Conservation (phyloP, 257 asterid species). For the Gentiana straminea region DNA sequence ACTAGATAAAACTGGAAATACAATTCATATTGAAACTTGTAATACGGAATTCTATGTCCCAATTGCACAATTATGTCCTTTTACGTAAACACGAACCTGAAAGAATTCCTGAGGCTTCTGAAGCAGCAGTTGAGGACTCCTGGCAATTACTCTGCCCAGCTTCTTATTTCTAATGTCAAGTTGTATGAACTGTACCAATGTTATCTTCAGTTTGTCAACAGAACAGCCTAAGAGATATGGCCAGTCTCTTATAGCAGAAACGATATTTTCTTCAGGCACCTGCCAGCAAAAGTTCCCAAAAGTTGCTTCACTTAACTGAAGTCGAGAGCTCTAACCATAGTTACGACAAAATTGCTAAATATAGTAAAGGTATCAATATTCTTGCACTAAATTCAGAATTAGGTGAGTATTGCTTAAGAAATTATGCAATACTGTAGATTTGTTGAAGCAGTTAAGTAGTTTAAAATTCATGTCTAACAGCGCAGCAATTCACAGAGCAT, state of each 20-base stretch:
- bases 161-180: slow-evolving; percentile 46
- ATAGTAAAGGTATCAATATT: not conserved
- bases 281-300: slow-evolving; percentile 17
- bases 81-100: slow-evolving; percentile 42
- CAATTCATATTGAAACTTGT: not conserved
- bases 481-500: no score
- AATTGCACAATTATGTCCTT: not conserved
- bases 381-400: no score
- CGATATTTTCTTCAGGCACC: slow-evolving; percentile 57
- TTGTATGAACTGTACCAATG: slow-evolving; percentile 42
- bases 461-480: no score
- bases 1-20: no score
- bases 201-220: slow-evolving; percentile 47
- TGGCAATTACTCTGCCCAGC: slow-evolving; percentile 63
- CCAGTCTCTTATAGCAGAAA: slow-evolving; percentile 53
- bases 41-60: not conserved
- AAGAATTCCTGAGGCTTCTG: slow-evolving; percentile 68
- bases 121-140: slow-evolving; percentile 75
- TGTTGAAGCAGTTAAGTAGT: no score
- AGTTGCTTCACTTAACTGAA: not conserved
- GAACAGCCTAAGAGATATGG: slow-evolving; percentile 82
- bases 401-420: no score
- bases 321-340: no score
- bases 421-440: no score
- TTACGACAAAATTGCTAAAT: not conserved